These are phyloP conservation scores for Ustilago trichophora DNA, from an alignment of 1,284 basidiomycete species.

Conservation along the genomic window DNA sequence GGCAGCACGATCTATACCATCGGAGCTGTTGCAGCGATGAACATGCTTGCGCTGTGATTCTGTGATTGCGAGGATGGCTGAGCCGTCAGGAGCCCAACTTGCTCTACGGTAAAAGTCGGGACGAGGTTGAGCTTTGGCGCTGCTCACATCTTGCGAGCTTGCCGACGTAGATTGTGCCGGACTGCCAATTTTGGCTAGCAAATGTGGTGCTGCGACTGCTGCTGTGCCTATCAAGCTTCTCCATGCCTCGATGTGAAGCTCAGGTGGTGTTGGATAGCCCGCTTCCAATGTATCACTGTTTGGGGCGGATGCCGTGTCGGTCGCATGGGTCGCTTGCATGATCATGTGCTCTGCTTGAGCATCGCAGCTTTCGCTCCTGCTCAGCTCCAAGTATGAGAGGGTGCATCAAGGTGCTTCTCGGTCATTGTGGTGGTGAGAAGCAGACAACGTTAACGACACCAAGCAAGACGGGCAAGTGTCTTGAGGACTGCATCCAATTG, in stretches of 20 bases:
- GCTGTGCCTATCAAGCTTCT: neutral
- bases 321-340: slow-evolving; percentile 6
- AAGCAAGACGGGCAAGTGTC: too few relatives aligned
- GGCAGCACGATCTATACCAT: neutral
- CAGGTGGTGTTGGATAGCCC: slow-evolving; percentile 29
- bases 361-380: neutral
- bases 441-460: too few relatives aligned
- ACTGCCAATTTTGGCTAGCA: neutral
- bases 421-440: neutral
- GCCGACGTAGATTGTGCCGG: neutral
- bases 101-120: slow-evolving; percentile 40
- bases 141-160: too few relatives aligned
- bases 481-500: too few relatives aligned
- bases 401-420: neutral
- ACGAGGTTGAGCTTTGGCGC: neutral
- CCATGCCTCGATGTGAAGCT: slow-evolving; percentile 17
- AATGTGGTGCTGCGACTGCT: neutral
- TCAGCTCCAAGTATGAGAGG: too few relatives aligned
- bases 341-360: neutral
- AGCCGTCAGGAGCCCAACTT: slow-evolving; percentile 49
- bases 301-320: neutral
- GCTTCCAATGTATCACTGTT: neutral
- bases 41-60: slow-evolving; percentile 47
- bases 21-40: slow-evolving; percentile 2
- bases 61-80: slow-evolving; percentile 39